phyloP scores from a whole-genome alignment of 2,329 filamentous ascomycete species.

The Colletotrichum navitas region DNA sequence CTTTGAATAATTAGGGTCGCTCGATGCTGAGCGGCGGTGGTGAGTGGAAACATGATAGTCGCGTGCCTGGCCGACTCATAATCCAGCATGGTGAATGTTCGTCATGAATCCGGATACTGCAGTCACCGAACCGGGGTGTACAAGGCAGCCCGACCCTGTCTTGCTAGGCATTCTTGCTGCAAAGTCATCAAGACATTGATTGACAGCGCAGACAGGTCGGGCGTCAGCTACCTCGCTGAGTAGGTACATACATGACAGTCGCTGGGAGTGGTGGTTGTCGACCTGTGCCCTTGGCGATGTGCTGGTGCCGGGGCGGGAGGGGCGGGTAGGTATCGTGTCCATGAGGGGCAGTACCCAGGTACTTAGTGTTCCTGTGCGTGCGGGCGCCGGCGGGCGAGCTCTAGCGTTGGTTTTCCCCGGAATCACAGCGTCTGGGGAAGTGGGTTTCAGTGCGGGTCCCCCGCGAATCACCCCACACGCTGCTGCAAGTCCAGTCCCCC shows the following conservation, averaged over 20 bases:
- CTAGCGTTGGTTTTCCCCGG: conserved; percentile 41
- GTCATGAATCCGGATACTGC: background rate
- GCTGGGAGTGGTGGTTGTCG: background rate
- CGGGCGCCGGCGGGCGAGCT: background rate
- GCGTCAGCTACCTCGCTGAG: background rate
- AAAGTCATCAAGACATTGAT: background rate
- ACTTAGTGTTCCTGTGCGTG: background rate
- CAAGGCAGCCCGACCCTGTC: no score
- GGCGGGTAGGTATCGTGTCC: conserved; percentile 41
- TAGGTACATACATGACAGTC: background rate
- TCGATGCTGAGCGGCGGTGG: background rate
- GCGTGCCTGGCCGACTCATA: background rate
- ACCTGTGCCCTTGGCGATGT: background rate
- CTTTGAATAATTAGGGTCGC: background rate
- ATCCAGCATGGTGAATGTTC: background rate
- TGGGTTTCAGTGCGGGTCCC: conserved; percentile 33
- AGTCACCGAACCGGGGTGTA: no score
- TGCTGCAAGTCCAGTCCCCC: background rate
- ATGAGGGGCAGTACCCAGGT: conserved; percentile 15
- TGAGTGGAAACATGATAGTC: background rate
- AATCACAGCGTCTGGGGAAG: conserved; percentile 44
- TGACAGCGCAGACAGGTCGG: background rate
- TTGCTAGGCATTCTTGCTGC: background rate
- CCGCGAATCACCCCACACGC: conserved; percentile 32
- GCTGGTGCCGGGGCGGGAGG: conserved; percentile 1